Base-by-base conservation (phyloP, 768 basidiomycete species). In the Sporobolomyces roseus region DNA sequence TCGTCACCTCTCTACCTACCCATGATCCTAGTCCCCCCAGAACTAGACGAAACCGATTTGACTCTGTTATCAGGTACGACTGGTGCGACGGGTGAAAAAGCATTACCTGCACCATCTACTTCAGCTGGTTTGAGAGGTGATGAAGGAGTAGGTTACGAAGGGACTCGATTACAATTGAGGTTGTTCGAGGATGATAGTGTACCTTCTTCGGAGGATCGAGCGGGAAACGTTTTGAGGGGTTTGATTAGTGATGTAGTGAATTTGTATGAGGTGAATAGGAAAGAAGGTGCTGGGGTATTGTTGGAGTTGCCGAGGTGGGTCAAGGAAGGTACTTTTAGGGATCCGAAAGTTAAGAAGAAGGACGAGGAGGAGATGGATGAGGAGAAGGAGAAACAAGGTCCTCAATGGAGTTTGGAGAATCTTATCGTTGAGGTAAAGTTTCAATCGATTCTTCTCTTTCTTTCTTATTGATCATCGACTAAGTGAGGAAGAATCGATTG, bases 211-310 rank as follows among this genome's bases (percentile, higher is more conserved):
- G 49, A 74, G 27, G 55, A 73, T 41, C 43, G 56, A 23, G 51
- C 64, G 0, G 71, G 71, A 23, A 36, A 33, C 30, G 82, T 87
- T 32, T 83, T 96, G 8, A 88, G 88, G 30, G 83, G 87, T 16
- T 82, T 86, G 29, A 78, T 96, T 14, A 79, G 85, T 10, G 93
- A 97, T 76, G 84, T 87, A 25, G 79, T 96, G 48, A 85, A 91
- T 65, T 88, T 97, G 21, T 98, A 90, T 75, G 94, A 98, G 78
- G 85, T 96, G 56, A 98, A 99, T 78, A 85, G 96, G 62, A 96
- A 94, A 78, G 96, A 99, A 75, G 89, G 88, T 72, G 93, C 96
- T 1, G 83, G 89, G 4, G 80, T 97, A 12, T 81, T 98, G 9
- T 83, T 96, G 51, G 88, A 91, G 77, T 87, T 89, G 62, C 89